Conservation (phyloP, 1,284 basidiomycete genomes). For the Sanghuangporus baumii region DNA sequence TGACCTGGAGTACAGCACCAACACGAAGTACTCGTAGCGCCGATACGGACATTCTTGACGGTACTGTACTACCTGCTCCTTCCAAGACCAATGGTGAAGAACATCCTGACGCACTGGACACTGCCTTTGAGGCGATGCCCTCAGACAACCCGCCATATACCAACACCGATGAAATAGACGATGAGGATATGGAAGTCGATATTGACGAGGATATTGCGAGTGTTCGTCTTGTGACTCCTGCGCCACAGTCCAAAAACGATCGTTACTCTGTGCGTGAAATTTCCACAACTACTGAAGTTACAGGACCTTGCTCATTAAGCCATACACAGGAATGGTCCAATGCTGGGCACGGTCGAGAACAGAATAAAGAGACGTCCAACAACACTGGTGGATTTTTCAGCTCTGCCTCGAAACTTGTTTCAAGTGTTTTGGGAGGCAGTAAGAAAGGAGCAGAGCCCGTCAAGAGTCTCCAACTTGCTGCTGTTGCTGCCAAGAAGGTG, state of each 20-base stretch:
- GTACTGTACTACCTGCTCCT: neutral
- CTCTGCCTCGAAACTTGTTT: slow-evolving; percentile 61
- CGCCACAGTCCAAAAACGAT: slow-evolving; percentile 34
- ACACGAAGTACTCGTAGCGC: slow-evolving; percentile 28
- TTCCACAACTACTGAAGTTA: neutral
- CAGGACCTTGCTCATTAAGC: neutral
- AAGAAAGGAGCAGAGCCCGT: slow-evolving; percentile 70
- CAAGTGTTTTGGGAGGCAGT: slow-evolving; percentile 53
- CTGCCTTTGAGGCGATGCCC: neutral
- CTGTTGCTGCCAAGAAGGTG: slow-evolving; percentile 81
- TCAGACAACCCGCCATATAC: slow-evolving; percentile 18
- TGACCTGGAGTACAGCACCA: slow-evolving; percentile 65
- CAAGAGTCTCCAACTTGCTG: slow-evolving; percentile 80
- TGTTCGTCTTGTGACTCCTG: slow-evolving; percentile 12
- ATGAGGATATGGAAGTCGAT: slow-evolving; percentile 31
- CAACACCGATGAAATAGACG: slow-evolving; percentile 6
- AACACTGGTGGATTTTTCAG: slow-evolving; percentile 47
- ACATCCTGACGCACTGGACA: neutral
- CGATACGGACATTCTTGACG: slow-evolving; percentile 23
- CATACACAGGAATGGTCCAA: neutral
- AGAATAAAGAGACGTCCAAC: neutral
- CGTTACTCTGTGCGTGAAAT: slow-evolving; percentile 36
- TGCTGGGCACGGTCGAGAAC: neutral
- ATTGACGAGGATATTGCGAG: slow-evolving; percentile 27
- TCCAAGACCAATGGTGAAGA: neutral